Percentiles rank a stretch among this genome's conserved stretches.
These are phyloP conservation scores for Paecilomyces sp. DNA, from an alignment of 2,329 filamentous ascomycete species.

Conservation along the genomic window DNA sequence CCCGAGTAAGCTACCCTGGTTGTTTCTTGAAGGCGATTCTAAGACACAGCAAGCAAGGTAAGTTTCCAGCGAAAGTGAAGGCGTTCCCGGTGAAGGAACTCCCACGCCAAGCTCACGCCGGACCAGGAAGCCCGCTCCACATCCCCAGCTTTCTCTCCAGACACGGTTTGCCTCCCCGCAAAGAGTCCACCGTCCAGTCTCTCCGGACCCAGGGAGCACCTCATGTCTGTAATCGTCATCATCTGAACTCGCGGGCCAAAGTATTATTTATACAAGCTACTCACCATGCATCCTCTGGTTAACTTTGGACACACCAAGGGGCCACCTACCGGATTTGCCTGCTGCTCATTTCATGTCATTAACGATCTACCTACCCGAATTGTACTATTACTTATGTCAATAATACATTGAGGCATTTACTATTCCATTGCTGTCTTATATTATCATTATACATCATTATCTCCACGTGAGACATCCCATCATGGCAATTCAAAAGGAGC, in stretches of 20 bases:
- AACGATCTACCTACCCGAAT: neutral
- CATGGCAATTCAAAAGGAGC: neutral
- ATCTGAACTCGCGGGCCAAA: neutral
- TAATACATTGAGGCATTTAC: neutral
- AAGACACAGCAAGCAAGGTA: neutral
- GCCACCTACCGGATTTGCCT: neutral
- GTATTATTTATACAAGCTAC: neutral
- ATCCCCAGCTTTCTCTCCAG: neutral
- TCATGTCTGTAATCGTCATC: neutral
- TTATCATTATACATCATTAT: neutral
- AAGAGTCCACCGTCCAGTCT: neutral
- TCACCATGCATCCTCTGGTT: neutral
- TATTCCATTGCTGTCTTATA: neutral
- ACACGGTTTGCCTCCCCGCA: neutral
- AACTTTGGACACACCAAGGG: neutral
- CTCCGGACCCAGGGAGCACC: neutral
- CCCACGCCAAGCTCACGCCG: neutral
- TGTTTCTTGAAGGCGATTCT: neutral
- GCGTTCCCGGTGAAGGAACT: neutral
- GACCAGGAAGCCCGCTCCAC: neutral
- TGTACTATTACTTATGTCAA: neutral
- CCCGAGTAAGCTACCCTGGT: neutral
- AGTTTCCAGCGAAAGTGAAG: neutral
- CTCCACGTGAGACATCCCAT: neutral
- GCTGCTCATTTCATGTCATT: neutral